phyloP scores from a whole-genome alignment of 225 moss, liverwort and hornwort species.

The Thuidium tamariscinum region DNA sequence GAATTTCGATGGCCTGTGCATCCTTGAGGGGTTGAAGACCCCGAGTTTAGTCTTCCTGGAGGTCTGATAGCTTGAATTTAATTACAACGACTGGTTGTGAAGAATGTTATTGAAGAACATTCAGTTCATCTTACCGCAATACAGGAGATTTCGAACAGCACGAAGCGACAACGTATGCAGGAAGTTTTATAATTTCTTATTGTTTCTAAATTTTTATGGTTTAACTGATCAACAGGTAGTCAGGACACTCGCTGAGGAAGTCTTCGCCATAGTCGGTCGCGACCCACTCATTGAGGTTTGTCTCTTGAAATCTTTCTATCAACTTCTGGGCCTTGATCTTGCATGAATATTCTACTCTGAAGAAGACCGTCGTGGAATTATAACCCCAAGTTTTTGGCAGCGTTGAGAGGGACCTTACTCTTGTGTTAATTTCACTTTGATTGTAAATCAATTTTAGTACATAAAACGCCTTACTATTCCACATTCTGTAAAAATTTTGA shows the following conservation, averaged over 20 bases:
- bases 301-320: neutral
- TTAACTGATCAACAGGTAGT: constrained; percentile 48
- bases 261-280: constrained; percentile 78
- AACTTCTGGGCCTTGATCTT: neutral
- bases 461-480: neutral
- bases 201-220: neutral
- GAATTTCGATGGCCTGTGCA: neutral
- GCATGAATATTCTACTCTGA: neutral
- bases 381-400: neutral
- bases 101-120: neutral
- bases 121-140: neutral
- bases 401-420: neutral
- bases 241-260: constrained; percentile 78
- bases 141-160: neutral
- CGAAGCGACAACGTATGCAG: neutral
- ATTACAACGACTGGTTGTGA: neutral
- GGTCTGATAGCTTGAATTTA: neutral
- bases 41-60: neutral
- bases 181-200: neutral
- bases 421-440: neutral
- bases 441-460: neutral
- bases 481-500: neutral
- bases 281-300: constrained; percentile 96
- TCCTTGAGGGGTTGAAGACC: neutral
- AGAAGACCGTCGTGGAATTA: neutral